Evolutionary conservation across 2,329 filamentous ascomycete species (phyloP).

Genomic region (Exophiala sp.): DNA sequence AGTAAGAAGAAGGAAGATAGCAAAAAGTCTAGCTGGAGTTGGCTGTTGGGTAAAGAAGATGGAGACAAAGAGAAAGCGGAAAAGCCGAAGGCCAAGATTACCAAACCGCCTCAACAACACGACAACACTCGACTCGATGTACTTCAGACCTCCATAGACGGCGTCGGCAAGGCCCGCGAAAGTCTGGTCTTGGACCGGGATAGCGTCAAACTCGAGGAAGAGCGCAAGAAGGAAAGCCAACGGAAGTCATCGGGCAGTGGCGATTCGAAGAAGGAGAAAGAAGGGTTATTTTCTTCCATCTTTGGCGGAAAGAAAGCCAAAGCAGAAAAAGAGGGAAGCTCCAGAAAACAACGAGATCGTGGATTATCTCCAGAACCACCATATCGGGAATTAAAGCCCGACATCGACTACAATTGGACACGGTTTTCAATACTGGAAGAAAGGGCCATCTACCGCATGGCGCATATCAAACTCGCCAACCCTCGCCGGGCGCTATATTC

Average conservation of each 20-base stretch:
- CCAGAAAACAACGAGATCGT: constrained; percentile 68
- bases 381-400: constrained; percentile 67
- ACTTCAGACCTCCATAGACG: constrained; percentile 79
- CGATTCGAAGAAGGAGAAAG: constrained; percentile 77
- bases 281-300: constrained; percentile 86
- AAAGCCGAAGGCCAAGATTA: constrained; percentile 59
- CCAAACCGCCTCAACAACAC: constrained; percentile 50
- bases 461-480: constrained; percentile 98
- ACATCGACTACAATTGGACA: constrained; percentile 94
- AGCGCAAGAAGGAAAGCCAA: constrained; percentile 69
- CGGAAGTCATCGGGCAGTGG: constrained; percentile 61
- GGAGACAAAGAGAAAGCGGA: constrained; percentile 56
- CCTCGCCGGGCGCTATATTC: constrained; percentile 85
- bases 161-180: constrained; percentile 60
- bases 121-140: constrained; percentile 81
- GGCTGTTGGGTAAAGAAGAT: constrained; percentile 70
- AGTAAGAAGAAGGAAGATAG: constrained; percentile 67
- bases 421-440: constrained; percentile 93
- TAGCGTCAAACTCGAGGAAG: constrained; percentile 61
- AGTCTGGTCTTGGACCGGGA: constrained; percentile 79
- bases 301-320: constrained; percentile 85
- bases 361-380: constrained; percentile 76
- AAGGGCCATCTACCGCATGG: constrained; percentile 95
- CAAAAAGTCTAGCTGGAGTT: constrained; percentile 71
- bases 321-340: constrained; percentile 64